phyloP scores from a whole-genome alignment of 1,139 yeast species.

The Petasospora fabianii region DNA sequence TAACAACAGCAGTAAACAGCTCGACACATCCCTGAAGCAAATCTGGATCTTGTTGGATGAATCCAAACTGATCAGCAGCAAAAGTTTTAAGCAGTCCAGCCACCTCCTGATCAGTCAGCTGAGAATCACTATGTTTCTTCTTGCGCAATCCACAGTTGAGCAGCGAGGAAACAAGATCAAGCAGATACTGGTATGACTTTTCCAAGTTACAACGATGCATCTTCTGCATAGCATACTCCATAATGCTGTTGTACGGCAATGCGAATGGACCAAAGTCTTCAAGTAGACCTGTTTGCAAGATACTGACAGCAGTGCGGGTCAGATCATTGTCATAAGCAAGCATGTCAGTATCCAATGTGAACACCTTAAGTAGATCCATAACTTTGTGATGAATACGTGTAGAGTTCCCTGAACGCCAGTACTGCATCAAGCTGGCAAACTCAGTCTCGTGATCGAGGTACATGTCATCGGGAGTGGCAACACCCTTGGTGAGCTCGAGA shows the following conservation, averaged over 20 bases:
- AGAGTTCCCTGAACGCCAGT: conserved; percentile 33
- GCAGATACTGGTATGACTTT: conserved; percentile 34
- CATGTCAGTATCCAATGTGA: conserved; percentile 38
- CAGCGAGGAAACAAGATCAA: conserved; percentile 40
- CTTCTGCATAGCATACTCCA: conserved; percentile 13
- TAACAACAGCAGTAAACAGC: conserved; percentile 47
- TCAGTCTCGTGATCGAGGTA: conserved; percentile 11
- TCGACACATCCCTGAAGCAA: conserved; percentile 49
- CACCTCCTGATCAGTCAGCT: conserved; percentile 13
- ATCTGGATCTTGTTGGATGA: conserved; percentile 33
- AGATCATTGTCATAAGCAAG: conserved; percentile 39
- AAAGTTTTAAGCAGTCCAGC: conserved; percentile 17
- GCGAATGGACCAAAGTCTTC: conserved; percentile 59
- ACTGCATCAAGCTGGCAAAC: conserved; percentile 13
- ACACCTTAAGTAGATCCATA: conserved; percentile 39
- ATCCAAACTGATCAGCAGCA: conserved; percentile 16
- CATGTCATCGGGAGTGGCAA: conserved; percentile 54
- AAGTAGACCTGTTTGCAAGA: conserved; percentile 53
- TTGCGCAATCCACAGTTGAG: conserved; percentile 32
- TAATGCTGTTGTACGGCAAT: conserved; percentile 10
- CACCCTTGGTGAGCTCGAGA: conserved; percentile 64
- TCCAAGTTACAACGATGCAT: conserved; percentile 21
- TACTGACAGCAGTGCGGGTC: conserved; percentile 53
- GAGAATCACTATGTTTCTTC: conserved; percentile 1
- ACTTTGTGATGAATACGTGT: conserved; percentile 38